Conservation (phyloP, 2,329 filamentous ascomycete species). For the Arthrobotrys entomopaga region DNA sequence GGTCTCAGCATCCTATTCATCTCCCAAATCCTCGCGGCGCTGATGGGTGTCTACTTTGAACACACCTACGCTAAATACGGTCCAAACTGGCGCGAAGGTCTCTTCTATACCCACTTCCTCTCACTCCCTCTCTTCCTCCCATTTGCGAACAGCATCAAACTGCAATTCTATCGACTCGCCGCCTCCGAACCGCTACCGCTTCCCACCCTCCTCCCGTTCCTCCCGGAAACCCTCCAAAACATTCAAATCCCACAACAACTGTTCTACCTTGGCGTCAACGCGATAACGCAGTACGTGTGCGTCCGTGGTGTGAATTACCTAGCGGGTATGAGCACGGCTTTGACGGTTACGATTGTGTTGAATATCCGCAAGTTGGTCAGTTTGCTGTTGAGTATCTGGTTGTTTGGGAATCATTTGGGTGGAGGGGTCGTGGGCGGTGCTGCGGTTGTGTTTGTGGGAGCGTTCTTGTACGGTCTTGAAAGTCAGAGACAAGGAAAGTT, state of each 20-base stretch:
- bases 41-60: constrained; percentile 95
- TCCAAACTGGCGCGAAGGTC: constrained; percentile 88
- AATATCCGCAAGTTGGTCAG: constrained; percentile 96
- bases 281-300: constrained; percentile 90
- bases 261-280: constrained; percentile 77
- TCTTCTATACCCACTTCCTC: constrained; percentile 88
- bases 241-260: constrained; percentile 74
- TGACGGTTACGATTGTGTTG: constrained; percentile 95
- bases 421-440: constrained; percentile 82
- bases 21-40: constrained; percentile 87
- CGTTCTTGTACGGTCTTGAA: constrained; percentile 89
- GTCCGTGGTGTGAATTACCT: constrained; percentile 97
- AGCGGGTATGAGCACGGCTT: constrained; percentile 84
- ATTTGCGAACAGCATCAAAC: constrained; percentile 72
- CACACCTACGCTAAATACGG: constrained; percentile 86
- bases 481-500: constrained; percentile 56
- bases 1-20: constrained; percentile 85
- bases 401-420: constrained; percentile 88
- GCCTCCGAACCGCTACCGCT: constrained; percentile 70
- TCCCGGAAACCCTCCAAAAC: constrained; percentile 59
- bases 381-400: constrained; percentile 86
- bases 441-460: constrained; percentile 85
- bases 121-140: constrained; percentile 80
- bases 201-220: constrained; percentile 57
- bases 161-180: constrained; percentile 73